Base-by-base conservation (phyloP, 352 stramenopile genomes). In the Plasmopara muralis region DNA sequence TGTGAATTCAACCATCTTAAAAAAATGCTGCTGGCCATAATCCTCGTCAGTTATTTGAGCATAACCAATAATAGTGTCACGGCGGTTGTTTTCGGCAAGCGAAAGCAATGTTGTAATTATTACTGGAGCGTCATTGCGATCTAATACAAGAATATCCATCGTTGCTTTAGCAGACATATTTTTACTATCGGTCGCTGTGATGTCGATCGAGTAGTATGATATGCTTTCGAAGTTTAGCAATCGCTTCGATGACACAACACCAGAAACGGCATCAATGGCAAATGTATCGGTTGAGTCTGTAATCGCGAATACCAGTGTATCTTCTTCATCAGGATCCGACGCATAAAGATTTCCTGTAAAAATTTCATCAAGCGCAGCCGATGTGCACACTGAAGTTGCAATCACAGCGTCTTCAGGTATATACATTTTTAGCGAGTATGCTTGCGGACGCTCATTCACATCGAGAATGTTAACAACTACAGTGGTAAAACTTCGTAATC, bases 91-190 rank as follows among this genome's bases (percentile, higher is more conserved):
- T 50, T 64, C 60, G 15, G 9, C 12, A 12, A 62, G 28, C 15
- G 38, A 37, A 40, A 68, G 55, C 15, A 10, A 1, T 9, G 47
- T 53, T 0, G 50, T 52, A 7, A 37, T 34, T 20, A 68, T 47
- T 20, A 47, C 38, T 25, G 60, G 60, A 20, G 50, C 41, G 29
- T 68, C 60, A 51, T 68, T 68, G 46, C 60, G 38, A 28, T 68
- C 60, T 16, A 68, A 42, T 28, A 68, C 14, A 2, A 64, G 5
- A 9, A 64, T 53, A 8, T 65, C 47, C 33, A 64, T 16, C 6
- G 16, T 35, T 9, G 16, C 43, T 14, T 28, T 46, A 10, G 50
- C 37, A 25, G 47, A 43, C 9, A 64, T 5, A 16, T 64, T 61
- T 5, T n/a, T 39, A 25, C 15, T 20, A 47, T 68, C 60, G 1